Conservation (phyloP, 2,329 filamentous ascomycete genomes). For the Diaporthe destruens region DNA sequence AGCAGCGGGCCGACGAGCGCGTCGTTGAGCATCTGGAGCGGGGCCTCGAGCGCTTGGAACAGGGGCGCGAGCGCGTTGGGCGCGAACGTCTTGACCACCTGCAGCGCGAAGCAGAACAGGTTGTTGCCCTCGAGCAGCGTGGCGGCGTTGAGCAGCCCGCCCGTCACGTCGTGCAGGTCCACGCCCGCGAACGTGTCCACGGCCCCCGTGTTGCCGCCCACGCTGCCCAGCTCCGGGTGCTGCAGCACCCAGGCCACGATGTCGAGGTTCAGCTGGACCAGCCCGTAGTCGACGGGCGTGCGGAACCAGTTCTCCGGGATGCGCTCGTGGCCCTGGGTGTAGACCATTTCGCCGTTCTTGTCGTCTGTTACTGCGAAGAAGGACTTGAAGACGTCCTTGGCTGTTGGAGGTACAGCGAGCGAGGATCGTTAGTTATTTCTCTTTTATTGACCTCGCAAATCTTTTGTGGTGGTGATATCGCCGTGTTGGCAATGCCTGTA, state of each 20-base stretch:
- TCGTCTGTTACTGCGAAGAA: slow-evolving; percentile 61
- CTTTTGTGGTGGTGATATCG: not conserved
- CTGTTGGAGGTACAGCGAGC: too few species aligned
- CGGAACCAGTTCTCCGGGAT: slow-evolving; percentile 68
- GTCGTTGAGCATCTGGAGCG: slow-evolving; percentile 51
- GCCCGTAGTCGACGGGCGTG: slow-evolving; percentile 57
- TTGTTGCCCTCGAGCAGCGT: slow-evolving; percentile 50
- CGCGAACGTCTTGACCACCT: slow-evolving; percentile 54
- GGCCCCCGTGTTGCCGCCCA: slow-evolving; percentile 49
- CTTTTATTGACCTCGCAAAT: too few species aligned
- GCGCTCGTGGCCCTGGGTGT: slow-evolving; percentile 62
- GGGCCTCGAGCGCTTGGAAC: slow-evolving; percentile 49
- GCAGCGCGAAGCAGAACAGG: slow-evolving; percentile 53
- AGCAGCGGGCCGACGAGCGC: slow-evolving; percentile 49
- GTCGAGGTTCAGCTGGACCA: slow-evolving; percentile 57
- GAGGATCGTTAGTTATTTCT: too few species aligned
- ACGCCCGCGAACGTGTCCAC: slow-evolving; percentile 47
- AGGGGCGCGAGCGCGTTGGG: slow-evolving; percentile 58
- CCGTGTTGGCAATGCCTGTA: not conserved
- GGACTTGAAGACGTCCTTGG: slow-evolving; percentile 56
- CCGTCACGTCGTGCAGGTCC: slow-evolving; percentile 47
- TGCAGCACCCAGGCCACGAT: slow-evolving; percentile 52
- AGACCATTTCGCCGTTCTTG: slow-evolving; percentile 52
- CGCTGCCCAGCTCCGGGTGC: slow-evolving; percentile 55
- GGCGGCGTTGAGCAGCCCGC: slow-evolving; percentile 45